Evolutionary conservation across 495 filamentous ascomycete genomes (phyloP).

Genomic region (Penicillium diatomitis): DNA sequence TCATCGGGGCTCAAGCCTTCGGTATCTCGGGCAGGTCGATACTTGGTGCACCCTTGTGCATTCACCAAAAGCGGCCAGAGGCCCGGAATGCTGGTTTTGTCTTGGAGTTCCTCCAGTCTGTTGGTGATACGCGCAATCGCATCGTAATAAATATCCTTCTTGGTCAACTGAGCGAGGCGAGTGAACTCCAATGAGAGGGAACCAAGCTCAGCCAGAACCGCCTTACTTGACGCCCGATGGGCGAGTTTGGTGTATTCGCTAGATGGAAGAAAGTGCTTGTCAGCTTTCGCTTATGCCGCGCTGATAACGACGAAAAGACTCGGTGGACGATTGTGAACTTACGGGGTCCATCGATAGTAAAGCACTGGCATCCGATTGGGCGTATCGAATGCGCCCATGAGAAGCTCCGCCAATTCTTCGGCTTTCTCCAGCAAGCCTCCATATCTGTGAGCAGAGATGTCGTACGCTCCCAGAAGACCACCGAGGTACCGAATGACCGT

Average conservation of each 20-base stretch:
- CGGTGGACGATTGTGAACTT: constrained; percentile 16
- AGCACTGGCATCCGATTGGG: constrained; percentile 91
- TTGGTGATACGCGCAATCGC: constrained; percentile 88
- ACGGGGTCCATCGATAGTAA: constrained; percentile 79
- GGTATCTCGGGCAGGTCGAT: constrained; percentile 4
- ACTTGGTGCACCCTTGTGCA: constrained; percentile 55
- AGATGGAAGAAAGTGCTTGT: neutral
- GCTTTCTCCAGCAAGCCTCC: constrained; percentile 73
- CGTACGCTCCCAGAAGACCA: constrained; percentile 73
- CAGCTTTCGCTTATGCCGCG: neutral
- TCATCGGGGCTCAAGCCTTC: neutral
- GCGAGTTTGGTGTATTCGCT: constrained; percentile 51
- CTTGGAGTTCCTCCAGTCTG: constrained; percentile 72
- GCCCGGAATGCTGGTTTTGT: constrained; percentile 63
- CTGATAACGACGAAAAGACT: neutral
- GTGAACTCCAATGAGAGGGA: constrained; percentile 94
- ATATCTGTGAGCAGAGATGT: constrained; percentile 63
- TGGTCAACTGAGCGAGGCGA: constrained; percentile 82
- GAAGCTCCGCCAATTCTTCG: constrained; percentile 73
- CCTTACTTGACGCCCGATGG: constrained; percentile 53
- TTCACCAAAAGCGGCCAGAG: constrained; percentile 80
- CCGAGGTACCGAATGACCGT: constrained; percentile 83
- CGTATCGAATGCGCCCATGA: constrained; percentile 92
- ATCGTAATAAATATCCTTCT: constrained; percentile 84
- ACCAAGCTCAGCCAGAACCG: constrained; percentile 76